Evolutionary conservation across 139 green algal species (phyloP), one percentile per base, ranked within the genome.

Genomic region (Limnomonas spitsbergensis): DNA sequence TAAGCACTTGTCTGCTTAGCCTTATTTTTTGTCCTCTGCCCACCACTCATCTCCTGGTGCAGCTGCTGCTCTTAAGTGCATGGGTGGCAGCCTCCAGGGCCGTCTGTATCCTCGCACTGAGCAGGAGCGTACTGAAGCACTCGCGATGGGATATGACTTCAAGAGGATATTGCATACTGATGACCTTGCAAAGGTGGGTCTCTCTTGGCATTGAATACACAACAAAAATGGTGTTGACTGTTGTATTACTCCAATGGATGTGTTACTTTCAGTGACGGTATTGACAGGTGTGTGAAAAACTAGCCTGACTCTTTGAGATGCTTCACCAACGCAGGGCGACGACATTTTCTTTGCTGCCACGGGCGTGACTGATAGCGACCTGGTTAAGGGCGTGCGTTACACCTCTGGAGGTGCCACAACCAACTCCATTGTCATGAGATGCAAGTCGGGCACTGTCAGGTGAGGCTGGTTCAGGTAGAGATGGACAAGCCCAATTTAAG

Each of bases 291-390:
- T n/a, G n/a, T n/a, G n/a, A n/a, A n/a, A n/a, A n/a, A n/a, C n/a
- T n/a, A n/a, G n/a, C n/a, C n/a, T n/a, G n/a, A n/a, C n/a, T n/a
- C n/a, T n/a, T n/a, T n/a, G n/a, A n/a, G n/a, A n/a, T n/a, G n/a
- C n/a, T n/a, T n/a, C n/a, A n/a, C n/a, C n/a, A n/a, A n/a, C n/a
- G 27, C 56, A 70, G 56, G 78, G 61, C 53, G 89, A 85, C 36
- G 80, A 93, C 75, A 81, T 93, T 2, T 96, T 95, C 76, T 96
- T 96, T 83, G 91, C 91, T 1, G 90, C 88, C 35, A 96, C 92
- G 1, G 92, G 92, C 2, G 90, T 96, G 35, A 90, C 79, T 32
- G 90, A 95, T 77, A 89, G 92, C 4, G 87, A 95, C 76, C 76
- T 96, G 67, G 70, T 96, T 34, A 47, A 80, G 2, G 92, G 92